Base-by-base conservation (phyloP, 176 grass and related monocot genomes). In the Chloris gayana region DNA sequence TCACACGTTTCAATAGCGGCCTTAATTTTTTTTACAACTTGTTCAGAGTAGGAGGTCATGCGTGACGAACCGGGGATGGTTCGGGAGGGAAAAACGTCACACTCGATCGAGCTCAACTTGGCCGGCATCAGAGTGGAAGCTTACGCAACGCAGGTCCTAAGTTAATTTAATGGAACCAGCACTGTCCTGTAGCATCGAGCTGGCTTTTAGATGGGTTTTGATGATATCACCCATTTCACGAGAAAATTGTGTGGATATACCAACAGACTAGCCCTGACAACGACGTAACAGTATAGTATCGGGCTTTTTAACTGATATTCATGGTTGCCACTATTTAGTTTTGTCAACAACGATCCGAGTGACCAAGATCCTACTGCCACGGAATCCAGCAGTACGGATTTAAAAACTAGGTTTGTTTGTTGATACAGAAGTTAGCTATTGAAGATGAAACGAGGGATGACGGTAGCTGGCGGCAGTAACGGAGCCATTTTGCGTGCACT, bases 1-100 rank as follows among this genome's bases (percentile, higher is more conserved):
- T 37, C 35, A 61, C 35, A 42, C 18, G 44, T 35, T 53, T 60
- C 38, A 0, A 63, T 68, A 0, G n/a, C 37, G 35, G 22, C 21
- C 27, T 29, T 61, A 29, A 24, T 38, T 11, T 34, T 18, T 41
- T 67, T 4, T 32, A 10, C 9, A 6, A 14, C 35, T 69, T 44
- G 13, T 24, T 26, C 0, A 8, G 35, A 27, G 4, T 13, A 13
- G 31, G 47, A 70, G 38, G 80, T 83, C 80, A 83, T 30, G 27
- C 67, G 3, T 87, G 79, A 78, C 79, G 73, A 73, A 53, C 21
- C 9, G 29, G 46, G 9, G 46, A 77, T 46, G 14, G 19, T 33
- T 82, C 14, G 3, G 22, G 78, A 69, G 15, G 56, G 19, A 11
- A 17, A 83, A 39, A 65, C 4, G 64, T 44, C 2, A 25, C 2